A percentile compares a stretch with the other conserved stretches of the same genome.
phyloP scores from a whole-genome alignment of 306 rosid species.

The Argentina anserina region DNA sequence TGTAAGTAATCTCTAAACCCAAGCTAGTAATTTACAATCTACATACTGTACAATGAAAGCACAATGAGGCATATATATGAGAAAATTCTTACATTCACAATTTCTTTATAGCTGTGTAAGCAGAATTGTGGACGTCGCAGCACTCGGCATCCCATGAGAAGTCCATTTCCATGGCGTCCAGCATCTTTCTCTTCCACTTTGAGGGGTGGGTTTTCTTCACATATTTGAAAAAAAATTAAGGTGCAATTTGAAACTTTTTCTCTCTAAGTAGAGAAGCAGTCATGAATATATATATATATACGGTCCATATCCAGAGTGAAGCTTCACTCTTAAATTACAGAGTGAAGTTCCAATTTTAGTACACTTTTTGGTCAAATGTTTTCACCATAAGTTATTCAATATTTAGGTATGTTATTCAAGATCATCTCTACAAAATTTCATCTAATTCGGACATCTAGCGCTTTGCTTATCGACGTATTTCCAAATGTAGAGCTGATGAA shows the following conservation, averaged over 20 bases:
- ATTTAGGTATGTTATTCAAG: too few relatives aligned
- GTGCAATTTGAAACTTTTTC: not conserved
- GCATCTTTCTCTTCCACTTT: conserved; percentile 52
- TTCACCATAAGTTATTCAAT: too few relatives aligned
- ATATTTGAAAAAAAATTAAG: conserved; percentile 15
- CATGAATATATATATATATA: not conserved
- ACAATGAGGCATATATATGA: not conserved
- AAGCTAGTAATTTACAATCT: not conserved
- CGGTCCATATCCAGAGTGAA: too few relatives aligned
- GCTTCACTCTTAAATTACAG: too few relatives aligned
- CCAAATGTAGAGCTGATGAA: conserved; percentile 58
- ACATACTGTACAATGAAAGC: not conserved
- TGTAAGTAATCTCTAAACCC: not conserved
- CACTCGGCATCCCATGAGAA: conserved; percentile 93
- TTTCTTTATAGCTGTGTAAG: conserved; percentile 55
- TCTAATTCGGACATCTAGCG: too few relatives aligned
- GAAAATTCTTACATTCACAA: conserved; percentile 31
- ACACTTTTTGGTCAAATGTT: too few relatives aligned
- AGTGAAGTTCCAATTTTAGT: too few relatives aligned
- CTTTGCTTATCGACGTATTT: conserved; percentile 53
- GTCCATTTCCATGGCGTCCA: conserved; percentile 73
- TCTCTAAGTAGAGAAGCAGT: not conserved
- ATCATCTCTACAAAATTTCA: too few relatives aligned
- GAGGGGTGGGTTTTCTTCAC: conserved; percentile 53
- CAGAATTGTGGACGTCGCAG: conserved; percentile 59